phyloP scores from a whole-genome alignment of 768 basidiomycete genomes.

The Lentinula aciculospora region DNA sequence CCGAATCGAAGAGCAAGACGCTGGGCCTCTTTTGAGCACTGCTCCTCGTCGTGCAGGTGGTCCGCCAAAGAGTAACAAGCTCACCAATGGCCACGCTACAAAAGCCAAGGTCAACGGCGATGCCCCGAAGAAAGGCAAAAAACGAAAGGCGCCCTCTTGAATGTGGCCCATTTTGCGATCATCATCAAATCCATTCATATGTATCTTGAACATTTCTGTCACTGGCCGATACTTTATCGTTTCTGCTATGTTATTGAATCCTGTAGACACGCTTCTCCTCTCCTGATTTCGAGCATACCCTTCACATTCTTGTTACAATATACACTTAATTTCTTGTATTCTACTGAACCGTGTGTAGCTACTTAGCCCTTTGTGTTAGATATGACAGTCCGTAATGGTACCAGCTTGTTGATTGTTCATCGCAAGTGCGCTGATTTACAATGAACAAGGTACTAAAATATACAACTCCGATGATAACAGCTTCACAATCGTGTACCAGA shows the following conservation, averaged over 20 bases:
- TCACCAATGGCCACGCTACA: slow-evolving; percentile 37
- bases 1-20: slow-evolving; percentile 45
- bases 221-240: background rate
- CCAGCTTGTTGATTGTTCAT: background rate
- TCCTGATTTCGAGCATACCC: background rate
- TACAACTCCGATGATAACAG: background rate
- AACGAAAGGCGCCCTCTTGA: slow-evolving; percentile 40
- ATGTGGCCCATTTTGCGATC: slow-evolving; percentile 14
- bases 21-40: slow-evolving; percentile 25
- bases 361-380: background rate
- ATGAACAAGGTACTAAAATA: background rate
- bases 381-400: background rate
- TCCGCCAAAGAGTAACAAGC: slow-evolving; percentile 18
- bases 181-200: background rate
- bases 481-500: background rate
- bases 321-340: slow-evolving; percentile 5
- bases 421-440: background rate
- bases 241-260: background rate
- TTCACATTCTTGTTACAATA: background rate
- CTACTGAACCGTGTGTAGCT: background rate
- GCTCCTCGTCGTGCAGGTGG: slow-evolving; percentile 17
- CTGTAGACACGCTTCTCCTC: background rate
- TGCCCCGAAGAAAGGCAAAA: slow-evolving; percentile 51
- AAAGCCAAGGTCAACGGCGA: slow-evolving; percentile 39
- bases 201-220: background rate